Evolutionary conservation across 768 basidiomycete genomes (phyloP).

Genomic region (Tylopilus felleus): DNA sequence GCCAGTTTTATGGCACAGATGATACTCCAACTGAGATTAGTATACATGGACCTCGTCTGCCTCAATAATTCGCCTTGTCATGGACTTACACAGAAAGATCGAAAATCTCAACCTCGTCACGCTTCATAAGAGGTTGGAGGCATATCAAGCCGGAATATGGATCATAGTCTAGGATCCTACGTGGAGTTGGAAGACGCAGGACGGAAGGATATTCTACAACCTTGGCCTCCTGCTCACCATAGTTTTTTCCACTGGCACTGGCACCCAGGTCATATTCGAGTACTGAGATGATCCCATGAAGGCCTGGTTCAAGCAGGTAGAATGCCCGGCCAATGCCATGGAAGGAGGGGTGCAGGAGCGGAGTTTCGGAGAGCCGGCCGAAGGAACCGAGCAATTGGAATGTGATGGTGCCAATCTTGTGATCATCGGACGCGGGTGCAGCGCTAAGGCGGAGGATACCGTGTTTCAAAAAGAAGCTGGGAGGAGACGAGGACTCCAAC

Average conservation of each 20-base stretch:
- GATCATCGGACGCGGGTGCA: not conserved
- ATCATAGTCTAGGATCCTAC: constrained; percentile 18
- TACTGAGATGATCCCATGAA: not conserved
- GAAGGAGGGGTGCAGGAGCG: constrained; percentile 12
- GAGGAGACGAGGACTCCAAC: not conserved
- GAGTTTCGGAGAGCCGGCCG: not conserved
- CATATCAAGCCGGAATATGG: constrained; percentile 20
- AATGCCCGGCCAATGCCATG: constrained; percentile 15
- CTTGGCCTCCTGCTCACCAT: not conserved
- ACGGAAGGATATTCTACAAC: constrained; percentile 6
- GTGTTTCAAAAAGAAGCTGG: not conserved
- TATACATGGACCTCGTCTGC: no score
- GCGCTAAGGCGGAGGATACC: constrained; percentile 10
- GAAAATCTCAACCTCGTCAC: constrained; percentile 9
- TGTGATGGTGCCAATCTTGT: constrained; percentile 5
- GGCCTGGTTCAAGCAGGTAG: not conserved
- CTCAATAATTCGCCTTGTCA: no score
- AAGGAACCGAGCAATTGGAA: constrained; percentile 5
- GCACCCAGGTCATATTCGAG: constrained; percentile 15
- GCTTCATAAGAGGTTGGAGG: not conserved
- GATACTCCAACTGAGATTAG: no score
- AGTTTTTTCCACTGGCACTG: not conserved
- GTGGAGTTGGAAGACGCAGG: not conserved
- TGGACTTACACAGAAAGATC: constrained; percentile 10
- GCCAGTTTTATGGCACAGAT: no score